Percentiles rank a stretch among this genome's conserved stretches.
phyloP scores from a whole-genome alignment of 2,329 filamentous ascomycete genomes.

The Xylariaceae sp. region DNA sequence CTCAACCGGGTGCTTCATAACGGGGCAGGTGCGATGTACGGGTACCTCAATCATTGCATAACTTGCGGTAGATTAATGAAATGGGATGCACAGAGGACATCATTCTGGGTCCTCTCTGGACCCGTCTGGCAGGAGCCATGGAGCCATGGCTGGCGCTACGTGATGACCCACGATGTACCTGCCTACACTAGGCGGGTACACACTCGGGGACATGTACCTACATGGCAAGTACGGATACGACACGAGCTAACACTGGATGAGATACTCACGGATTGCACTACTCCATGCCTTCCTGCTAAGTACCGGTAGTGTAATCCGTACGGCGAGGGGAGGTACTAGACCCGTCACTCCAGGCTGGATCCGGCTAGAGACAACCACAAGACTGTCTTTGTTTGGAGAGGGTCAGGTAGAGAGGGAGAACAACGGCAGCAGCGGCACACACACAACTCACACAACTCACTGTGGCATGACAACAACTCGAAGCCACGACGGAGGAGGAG shows the following conservation, averaged over 20 bases:
- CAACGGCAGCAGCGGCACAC: constrained; percentile 15
- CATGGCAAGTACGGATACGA: no score
- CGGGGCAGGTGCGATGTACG: neutral
- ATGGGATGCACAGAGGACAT: no score
- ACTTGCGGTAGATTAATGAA: neutral
- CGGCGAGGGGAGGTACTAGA: constrained; percentile 1
- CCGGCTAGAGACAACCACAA: neutral
- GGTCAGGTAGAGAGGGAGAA: neutral
- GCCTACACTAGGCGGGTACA: no score
- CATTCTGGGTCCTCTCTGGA: no score
- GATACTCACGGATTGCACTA: no score
- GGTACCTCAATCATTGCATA: neutral
- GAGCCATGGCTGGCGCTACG: no score
- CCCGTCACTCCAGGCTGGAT: neutral
- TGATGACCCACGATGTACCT: no score
- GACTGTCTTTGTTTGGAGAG: constrained; percentile 3
- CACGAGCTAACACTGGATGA: no score
- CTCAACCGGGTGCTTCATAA: neutral
- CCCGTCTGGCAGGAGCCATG: no score
- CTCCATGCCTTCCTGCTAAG: no score
- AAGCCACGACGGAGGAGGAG: constrained; percentile 20
- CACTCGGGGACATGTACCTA: no score
- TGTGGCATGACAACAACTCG: constrained; percentile 23
- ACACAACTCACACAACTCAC: constrained; percentile 6
- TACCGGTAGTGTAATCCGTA: neutral